These are phyloP conservation scores for Colletotrichum lentis DNA, from an alignment of 2,329 filamentous ascomycete genomes.

Conservation along the genomic window DNA sequence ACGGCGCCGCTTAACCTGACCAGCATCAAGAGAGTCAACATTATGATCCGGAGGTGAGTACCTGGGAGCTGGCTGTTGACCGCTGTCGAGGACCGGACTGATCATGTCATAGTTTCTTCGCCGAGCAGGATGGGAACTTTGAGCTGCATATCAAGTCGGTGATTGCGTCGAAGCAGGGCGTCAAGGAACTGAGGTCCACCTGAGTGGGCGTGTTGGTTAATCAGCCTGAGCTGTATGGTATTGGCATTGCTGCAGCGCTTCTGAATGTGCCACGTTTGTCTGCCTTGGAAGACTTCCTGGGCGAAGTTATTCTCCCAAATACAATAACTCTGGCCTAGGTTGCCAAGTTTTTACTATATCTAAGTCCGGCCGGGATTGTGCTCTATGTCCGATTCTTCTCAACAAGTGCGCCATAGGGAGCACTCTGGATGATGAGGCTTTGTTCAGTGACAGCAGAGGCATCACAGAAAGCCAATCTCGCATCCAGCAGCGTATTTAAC, in stretches of 20 bases:
- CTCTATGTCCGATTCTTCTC: background rate
- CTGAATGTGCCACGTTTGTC: too few relatives aligned
- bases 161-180: conserved; percentile 8
- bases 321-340: too few relatives aligned
- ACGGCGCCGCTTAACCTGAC: conserved; percentile 65
- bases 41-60: conserved; percentile 82
- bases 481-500: too few relatives aligned
- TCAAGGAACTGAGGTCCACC: background rate
- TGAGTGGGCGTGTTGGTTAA: background rate
- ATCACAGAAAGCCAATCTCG: background rate
- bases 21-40: conserved; percentile 70
- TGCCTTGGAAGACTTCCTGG: too few relatives aligned
- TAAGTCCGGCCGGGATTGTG: background rate
- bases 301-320: too few relatives aligned
- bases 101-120: conserved; percentile 71
- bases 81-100: background rate
- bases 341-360: too few relatives aligned
- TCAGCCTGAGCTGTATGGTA: background rate
- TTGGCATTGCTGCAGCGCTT: too few relatives aligned
- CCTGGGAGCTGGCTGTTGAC: accelerated
- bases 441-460: background rate
- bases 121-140: conserved; percentile 74
- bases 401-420: background rate
- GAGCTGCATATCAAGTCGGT: conserved; percentile 31
- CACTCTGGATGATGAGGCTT: background rate